phyloP scores from a whole-genome alignment of 2,329 filamentous ascomycete genomes.

The Calonectria honghensis region DNA sequence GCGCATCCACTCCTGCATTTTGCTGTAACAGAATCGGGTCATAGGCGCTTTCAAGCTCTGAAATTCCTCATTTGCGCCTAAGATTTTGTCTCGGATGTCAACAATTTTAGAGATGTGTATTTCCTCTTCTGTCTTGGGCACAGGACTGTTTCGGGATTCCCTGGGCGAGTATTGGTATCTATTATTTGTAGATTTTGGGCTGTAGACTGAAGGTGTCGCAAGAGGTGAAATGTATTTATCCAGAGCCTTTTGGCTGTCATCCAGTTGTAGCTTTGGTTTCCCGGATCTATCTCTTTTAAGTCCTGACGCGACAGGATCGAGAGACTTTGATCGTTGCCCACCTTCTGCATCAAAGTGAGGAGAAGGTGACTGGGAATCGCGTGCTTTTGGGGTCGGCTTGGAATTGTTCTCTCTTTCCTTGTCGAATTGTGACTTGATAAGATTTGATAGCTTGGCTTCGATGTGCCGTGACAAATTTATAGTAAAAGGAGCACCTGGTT shows the following conservation, averaged over 20 bases:
- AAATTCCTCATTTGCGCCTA: background rate
- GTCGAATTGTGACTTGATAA: background rate
- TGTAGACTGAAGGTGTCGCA: background rate
- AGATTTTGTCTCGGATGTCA: accelerated
- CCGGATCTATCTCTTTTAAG: background rate
- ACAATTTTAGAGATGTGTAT: background rate
- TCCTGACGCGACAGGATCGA: background rate
- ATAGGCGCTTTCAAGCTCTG: background rate
- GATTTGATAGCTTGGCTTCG: too few species aligned
- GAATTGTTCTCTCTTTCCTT: background rate
- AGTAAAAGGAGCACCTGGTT: slow-evolving; percentile 1
- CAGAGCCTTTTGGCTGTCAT: background rate
- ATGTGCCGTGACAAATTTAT: background rate
- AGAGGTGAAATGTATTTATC: background rate
- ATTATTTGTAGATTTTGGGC: background rate
- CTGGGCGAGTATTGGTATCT: too few species aligned
- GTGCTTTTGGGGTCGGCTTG: background rate
- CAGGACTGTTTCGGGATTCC: background rate
- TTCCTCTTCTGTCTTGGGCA: background rate
- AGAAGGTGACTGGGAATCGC: background rate
- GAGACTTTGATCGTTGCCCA: too few species aligned
- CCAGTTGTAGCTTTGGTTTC: background rate
- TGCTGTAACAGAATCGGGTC: background rate
- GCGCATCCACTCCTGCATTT: background rate
- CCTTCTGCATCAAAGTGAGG: too few species aligned